Evolutionary conservation across 164 flowering plant species (phyloP).

Genomic region (Pachysandra terminalis): DNA sequence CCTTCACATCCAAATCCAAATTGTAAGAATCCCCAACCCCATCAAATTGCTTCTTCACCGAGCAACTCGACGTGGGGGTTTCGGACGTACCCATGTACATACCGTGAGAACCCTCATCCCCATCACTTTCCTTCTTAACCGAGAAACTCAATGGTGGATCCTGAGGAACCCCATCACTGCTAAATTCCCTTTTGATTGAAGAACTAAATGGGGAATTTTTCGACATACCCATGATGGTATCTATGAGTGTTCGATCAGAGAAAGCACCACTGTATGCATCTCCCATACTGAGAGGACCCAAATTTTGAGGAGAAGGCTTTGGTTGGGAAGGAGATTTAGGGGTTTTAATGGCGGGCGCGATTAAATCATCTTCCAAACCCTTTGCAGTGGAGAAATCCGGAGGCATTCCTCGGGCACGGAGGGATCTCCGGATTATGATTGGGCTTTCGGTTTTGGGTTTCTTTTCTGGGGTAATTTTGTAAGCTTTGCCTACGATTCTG

Average conservation of each 20-base stretch:
- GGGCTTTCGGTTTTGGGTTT: conserved; percentile 45
- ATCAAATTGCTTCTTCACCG: conserved; percentile 1
- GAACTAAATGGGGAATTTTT: conserved; percentile 11
- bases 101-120: neutral
- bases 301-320: conserved; percentile 1
- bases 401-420: conserved; percentile 55
- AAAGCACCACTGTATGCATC: conserved; percentile 36
- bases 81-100: neutral
- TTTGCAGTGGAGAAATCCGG: conserved; percentile 36
- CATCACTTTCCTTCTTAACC: neutral
- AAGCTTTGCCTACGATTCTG: conserved; percentile 47
- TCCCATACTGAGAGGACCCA: conserved; percentile 40
- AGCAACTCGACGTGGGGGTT: neutral
- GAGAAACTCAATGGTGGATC: neutral
- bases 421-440: conserved; percentile 57
- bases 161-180: neutral
- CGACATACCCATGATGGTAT: conserved; percentile 30
- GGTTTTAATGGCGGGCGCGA: conserved; percentile 7
- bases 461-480: conserved; percentile 37
- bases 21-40: conserved; percentile 1
- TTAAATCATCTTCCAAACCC: conserved; percentile 26
- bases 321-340: neutral
- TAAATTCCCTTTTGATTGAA: neutral
- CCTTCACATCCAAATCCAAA: neutral
- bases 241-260: conserved; percentile 27